These are phyloP conservation scores for Vaccinium corymbosum DNA, from an alignment of 148 eudicot species.

Conservation along the genomic window DNA sequence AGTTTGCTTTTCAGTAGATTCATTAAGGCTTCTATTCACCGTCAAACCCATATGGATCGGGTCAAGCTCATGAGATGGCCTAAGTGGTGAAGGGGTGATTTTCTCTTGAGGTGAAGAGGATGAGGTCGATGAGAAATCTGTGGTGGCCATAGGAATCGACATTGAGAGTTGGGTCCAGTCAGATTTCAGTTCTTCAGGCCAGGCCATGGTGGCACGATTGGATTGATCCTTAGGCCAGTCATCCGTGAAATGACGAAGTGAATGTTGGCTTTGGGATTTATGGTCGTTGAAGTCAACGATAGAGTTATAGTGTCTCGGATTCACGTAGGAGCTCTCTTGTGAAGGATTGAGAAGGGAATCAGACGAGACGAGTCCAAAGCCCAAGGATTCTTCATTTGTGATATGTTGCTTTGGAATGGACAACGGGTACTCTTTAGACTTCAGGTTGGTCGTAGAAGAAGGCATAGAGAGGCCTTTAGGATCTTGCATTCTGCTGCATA, in stretches of 20 bases:
- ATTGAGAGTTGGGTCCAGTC: conserved; percentile 93
- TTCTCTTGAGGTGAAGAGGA: conserved; percentile 48
- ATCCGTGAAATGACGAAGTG: conserved; percentile 43
- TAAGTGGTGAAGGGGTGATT: conserved; percentile 34
- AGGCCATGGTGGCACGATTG: conserved; percentile 29
- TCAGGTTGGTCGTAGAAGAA: conserved; percentile 32
- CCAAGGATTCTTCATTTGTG: conserved; percentile 33
- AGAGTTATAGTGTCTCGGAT: conserved; percentile 33
- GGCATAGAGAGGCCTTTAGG: conserved; percentile 41
- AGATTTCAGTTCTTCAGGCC: conserved; percentile 62
- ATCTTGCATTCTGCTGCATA: conserved; percentile 49
- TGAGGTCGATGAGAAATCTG: conserved; percentile 54
- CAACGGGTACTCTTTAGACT: conserved; percentile 40
- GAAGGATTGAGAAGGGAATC: conserved; percentile 66
- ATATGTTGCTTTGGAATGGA: conserved; percentile 44
- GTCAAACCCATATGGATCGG: conserved; percentile 43
- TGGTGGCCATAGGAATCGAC: conserved; percentile 61
- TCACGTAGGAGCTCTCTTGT: conserved; percentile 36
- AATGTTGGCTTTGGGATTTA: conserved; percentile 34
- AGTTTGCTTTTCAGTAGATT: conserved; percentile 30
- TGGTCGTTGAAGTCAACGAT: conserved; percentile 40
- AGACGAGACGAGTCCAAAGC: conserved; percentile 56
- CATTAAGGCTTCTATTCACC: conserved; percentile 27
- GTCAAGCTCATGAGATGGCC: conserved; percentile 45
- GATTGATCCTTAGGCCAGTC: conserved; percentile 59